Evolutionary conservation across 2,329 filamentous ascomycete genomes (phyloP).

Genomic region (Graphilbum ipis-grandicollis): DNA sequence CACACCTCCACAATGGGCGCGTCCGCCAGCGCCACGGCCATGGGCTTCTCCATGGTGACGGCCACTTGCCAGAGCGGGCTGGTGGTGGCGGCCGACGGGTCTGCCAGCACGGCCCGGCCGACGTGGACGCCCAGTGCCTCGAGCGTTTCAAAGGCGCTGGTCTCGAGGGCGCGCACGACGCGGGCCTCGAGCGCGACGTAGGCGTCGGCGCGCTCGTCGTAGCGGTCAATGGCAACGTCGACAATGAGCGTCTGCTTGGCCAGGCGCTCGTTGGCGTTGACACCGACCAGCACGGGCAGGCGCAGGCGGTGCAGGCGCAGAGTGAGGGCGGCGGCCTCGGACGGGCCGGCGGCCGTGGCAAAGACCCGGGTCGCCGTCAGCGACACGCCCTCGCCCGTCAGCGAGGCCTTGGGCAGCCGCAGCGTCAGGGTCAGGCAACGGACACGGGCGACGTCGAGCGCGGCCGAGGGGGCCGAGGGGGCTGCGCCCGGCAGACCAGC

Average conservation of each 20-base stretch:
- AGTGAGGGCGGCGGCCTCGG: constrained; percentile 4
- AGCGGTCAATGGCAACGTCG: constrained; percentile 31
- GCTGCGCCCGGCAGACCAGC: neutral
- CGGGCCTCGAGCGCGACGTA: constrained; percentile 39
- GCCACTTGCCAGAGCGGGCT: constrained; percentile 31
- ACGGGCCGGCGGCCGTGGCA: constrained; percentile 7
- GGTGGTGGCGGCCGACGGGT: constrained; percentile 11
- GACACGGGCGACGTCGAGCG: constrained; percentile 20
- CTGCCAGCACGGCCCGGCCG: constrained; percentile 20
- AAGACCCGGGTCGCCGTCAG: constrained; percentile 7
- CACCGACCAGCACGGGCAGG: constrained; percentile 52
- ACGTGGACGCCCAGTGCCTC: constrained; percentile 39
- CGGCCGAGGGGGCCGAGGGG: constrained; percentile 1
- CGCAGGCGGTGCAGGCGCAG: constrained; percentile 39
- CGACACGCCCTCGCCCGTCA: constrained; percentile 8
- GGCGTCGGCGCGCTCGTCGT: constrained; percentile 26
- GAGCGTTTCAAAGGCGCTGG: constrained; percentile 43
- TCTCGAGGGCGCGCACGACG: constrained; percentile 40
- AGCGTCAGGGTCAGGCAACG: constrained; percentile 34
- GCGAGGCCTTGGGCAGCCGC: constrained; percentile 49
- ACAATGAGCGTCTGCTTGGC: constrained; percentile 8
- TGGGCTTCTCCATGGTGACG: constrained; percentile 52
- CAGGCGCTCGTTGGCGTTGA: constrained; percentile 53
- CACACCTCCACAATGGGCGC: constrained; percentile 48
- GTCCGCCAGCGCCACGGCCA: constrained; percentile 56